Evolutionary conservation across 2,329 filamentous ascomycete species (phyloP).

Genomic region (Aspergillus sp.): DNA sequence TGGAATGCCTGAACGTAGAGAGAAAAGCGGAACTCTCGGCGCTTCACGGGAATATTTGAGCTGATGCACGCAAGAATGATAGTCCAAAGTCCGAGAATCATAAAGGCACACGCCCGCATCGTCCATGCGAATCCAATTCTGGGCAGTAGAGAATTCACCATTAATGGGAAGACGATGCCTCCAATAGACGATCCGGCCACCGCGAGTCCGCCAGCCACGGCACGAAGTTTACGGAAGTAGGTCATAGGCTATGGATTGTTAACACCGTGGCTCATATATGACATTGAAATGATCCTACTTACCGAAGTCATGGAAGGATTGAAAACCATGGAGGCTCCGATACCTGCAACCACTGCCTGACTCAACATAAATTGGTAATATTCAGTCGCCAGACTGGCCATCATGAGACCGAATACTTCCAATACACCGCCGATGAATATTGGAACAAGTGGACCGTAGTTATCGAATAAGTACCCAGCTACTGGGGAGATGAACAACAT

Average conservation of each 20-base stretch:
- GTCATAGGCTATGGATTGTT: conserved; percentile 15
- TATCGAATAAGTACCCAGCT: not conserved
- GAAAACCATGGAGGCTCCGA: not conserved
- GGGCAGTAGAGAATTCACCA: conserved; percentile 51
- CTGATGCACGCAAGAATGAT: conserved; percentile 50
- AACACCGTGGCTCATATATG: not conserved
- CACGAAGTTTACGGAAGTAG: conserved; percentile 50
- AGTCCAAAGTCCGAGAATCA: conserved; percentile 55
- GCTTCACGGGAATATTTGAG: conserved; percentile 27
- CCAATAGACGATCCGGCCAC: conserved; percentile 49
- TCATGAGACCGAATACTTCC: not conserved
- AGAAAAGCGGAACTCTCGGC: not conserved
- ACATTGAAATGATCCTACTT: not conserved
- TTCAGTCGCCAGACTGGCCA: not conserved
- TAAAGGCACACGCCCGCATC: conserved; percentile 52
- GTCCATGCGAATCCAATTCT: conserved; percentile 52
- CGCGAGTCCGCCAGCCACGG: conserved; percentile 49
- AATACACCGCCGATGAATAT: not conserved
- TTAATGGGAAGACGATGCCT: conserved; percentile 58
- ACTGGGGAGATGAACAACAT: not conserved
- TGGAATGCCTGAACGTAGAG: conserved; percentile 1
- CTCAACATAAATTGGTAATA: conserved; percentile 2
- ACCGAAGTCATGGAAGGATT: not conserved
- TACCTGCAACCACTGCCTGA: not conserved
- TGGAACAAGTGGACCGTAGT: not conserved